phyloP scores from a whole-genome alignment of 2,329 filamentous ascomycete genomes.

The Talaromyces sp. region DNA sequence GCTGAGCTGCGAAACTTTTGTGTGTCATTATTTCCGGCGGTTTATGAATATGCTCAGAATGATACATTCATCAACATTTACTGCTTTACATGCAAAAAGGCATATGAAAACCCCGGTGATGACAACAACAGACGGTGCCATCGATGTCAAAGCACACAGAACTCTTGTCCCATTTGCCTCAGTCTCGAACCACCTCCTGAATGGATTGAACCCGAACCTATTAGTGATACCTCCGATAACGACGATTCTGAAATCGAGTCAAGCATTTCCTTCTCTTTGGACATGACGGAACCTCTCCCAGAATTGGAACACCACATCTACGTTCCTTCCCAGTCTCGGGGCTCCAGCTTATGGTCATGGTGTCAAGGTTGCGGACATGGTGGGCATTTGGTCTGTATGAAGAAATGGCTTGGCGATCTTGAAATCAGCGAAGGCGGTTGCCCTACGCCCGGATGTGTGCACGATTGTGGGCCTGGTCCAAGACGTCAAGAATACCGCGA shows the following conservation, averaged over 20 bases:
- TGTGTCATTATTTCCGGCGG: slow-evolving; percentile 52
- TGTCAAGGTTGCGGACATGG: slow-evolving; percentile 60
- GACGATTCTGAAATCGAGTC: slow-evolving; percentile 21
- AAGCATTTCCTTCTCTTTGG: slow-evolving; percentile 39
- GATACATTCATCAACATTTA: slow-evolving; percentile 52
- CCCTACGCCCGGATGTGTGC: slow-evolving; percentile 55
- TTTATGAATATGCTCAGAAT: slow-evolving; percentile 54
- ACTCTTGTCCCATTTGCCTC: slow-evolving; percentile 39
- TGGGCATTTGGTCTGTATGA: slow-evolving; percentile 55
- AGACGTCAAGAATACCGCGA: slow-evolving; percentile 38
- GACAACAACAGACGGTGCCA: slow-evolving; percentile 51
- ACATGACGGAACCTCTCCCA: slow-evolving; percentile 27
- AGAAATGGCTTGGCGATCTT: slow-evolving; percentile 50
- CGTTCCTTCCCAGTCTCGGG: slow-evolving; percentile 25
- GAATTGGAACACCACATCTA: slow-evolving; percentile 19
- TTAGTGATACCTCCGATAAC: slow-evolving; percentile 6
- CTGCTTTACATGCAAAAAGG: slow-evolving; percentile 54
- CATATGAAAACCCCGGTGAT: slow-evolving; percentile 48
- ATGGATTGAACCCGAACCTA: slow-evolving; percentile 28
- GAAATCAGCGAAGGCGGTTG: slow-evolving; percentile 51
- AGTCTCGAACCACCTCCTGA: slow-evolving; percentile 37
- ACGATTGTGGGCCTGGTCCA: slow-evolving; percentile 54
- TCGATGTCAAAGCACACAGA: slow-evolving; percentile 41
- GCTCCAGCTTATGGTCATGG: slow-evolving; percentile 48
- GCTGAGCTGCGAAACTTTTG: slow-evolving; percentile 53